phyloP scores from a whole-genome alignment of 495 filamentous ascomycete genomes.

The Aspergillus asperescens region DNA sequence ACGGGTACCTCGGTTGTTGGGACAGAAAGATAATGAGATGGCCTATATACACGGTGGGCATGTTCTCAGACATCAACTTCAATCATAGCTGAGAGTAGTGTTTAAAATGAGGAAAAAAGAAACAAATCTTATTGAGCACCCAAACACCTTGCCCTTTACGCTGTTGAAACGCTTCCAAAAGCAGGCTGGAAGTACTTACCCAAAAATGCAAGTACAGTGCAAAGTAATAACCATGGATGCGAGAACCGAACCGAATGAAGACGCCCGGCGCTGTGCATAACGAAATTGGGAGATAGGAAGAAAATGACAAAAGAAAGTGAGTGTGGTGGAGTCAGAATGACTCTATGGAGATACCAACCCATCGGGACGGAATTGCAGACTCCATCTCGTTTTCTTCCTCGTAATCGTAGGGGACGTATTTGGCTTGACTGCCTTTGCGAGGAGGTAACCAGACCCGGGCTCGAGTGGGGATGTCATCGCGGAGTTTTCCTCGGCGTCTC shows the following conservation, averaged over 20 bases:
- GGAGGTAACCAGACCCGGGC: constrained; percentile 87
- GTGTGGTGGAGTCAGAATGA: constrained; percentile 11
- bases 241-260: constrained; percentile 2
- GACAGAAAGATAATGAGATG: too few relatives aligned
- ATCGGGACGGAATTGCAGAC: constrained; percentile 34
- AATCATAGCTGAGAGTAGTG: too few relatives aligned
- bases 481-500: constrained; percentile 84
- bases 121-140: neutral
- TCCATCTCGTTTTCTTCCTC: constrained; percentile 35
- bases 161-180: constrained; percentile 8
- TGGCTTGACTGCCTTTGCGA: constrained; percentile 46
- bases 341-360: constrained; percentile 39
- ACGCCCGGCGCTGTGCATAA: constrained; percentile 23
- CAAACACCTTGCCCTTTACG: constrained; percentile 10
- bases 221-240: constrained; percentile 7
- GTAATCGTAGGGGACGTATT: constrained; percentile 21
- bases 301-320: constrained; percentile 11
- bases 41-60: too few relatives aligned
- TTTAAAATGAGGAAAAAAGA: neutral
- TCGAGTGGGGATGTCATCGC: constrained; percentile 73
- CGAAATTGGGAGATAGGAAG: neutral
- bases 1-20: too few relatives aligned
- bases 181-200: too few relatives aligned
- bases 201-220: constrained; percentile 10
- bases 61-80: too few relatives aligned